Base-by-base conservation (phyloP, 106 monocot genomes). In the Gastrodia elata region DNA sequence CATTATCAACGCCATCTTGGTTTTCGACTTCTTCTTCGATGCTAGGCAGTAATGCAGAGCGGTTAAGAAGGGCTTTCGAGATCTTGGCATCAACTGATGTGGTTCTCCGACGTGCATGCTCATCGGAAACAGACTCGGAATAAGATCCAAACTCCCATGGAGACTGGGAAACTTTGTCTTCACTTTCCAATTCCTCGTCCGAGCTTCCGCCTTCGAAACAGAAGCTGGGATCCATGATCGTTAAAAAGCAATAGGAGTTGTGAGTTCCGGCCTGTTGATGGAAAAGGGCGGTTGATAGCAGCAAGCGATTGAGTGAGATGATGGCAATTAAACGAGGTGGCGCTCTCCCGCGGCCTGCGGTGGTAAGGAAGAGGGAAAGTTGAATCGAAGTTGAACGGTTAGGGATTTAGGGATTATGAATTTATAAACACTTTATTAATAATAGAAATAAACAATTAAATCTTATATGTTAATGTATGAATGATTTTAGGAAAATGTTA, bases 71-170 rank as follows among this genome's bases (percentile, higher is more conserved):
- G 10, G 75, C 81, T 32, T 52, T 84, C 42, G 75, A 83, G 77
- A 98, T 98, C 87, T 93, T 98, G 41, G 76, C 80, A 75, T 98
- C 97, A 7, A 98, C 44, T 37, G 93, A 93, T 43, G 97, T 93
- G 76, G 90, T 98, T 44, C 77, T 84, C 58, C 82, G 72, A 18
- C 81, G 76, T 1, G 49, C 86, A 68, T 93, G 88, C 80, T 93
- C 93, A 40, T 93, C 97, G 40, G 68, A 81, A 32, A 84, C 86
- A 22, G 97, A 88, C 74, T 82, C 84, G n/a, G 85, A 80, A 80
- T 88, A 91, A 5, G 88, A 80, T 1, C 90, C 73, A 81, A 92
- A 96, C 79, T 98, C 93, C 93, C 97, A 93, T 9, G 93, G 86
- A 16, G 93, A 93, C 80, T 93, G 93, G 0, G 65, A 72, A 37